These are phyloP conservation scores for Pichia sp. DNA, from an alignment of 1,139 yeast species.

Conservation along the genomic window DNA sequence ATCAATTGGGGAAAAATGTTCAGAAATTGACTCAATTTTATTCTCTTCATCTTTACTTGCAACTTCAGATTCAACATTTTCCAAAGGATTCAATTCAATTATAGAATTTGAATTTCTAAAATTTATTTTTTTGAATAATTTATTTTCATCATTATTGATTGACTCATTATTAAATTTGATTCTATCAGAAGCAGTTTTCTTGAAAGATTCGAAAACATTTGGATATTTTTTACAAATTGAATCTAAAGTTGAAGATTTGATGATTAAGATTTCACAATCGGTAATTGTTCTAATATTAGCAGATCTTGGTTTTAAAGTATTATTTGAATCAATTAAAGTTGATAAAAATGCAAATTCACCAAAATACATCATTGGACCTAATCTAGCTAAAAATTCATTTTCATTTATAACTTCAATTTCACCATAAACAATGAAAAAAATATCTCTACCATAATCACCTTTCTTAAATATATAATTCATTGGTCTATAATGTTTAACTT, in stretches of 20 bases:
- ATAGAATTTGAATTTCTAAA: slow-evolving; percentile 1
- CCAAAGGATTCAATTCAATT: background rate
- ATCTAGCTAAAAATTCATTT: slow-evolving; percentile 44
- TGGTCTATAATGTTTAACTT: slow-evolving; percentile 45
- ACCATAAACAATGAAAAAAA: slow-evolving; percentile 60
- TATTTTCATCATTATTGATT: background rate
- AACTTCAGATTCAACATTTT: background rate
- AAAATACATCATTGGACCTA: slow-evolving; percentile 58
- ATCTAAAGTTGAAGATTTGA: slow-evolving; percentile 47
- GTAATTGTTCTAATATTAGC: slow-evolving; percentile 60
- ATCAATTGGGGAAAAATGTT: too few species aligned
- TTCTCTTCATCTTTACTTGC: background rate
- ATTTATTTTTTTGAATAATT: background rate
- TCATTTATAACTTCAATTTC: slow-evolving; percentile 59
- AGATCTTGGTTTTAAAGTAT: slow-evolving; percentile 34
- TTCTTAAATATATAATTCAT: slow-evolving; percentile 55
- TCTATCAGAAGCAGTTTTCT: slow-evolving; percentile 49
- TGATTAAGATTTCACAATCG: slow-evolving; percentile 51
- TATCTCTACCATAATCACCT: slow-evolving; percentile 54
- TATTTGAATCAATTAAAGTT: slow-evolving; percentile 28
- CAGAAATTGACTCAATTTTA: background rate
- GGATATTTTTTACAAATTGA: slow-evolving; percentile 52
- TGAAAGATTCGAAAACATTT: slow-evolving; percentile 50
- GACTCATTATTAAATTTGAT: slow-evolving; percentile 27
- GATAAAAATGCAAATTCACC: slow-evolving; percentile 71